Evolutionary conservation across 129 eudicot genomes (phyloP), one percentile per base, ranked within the genome.

Genomic region (Arctium lappa): DNA sequence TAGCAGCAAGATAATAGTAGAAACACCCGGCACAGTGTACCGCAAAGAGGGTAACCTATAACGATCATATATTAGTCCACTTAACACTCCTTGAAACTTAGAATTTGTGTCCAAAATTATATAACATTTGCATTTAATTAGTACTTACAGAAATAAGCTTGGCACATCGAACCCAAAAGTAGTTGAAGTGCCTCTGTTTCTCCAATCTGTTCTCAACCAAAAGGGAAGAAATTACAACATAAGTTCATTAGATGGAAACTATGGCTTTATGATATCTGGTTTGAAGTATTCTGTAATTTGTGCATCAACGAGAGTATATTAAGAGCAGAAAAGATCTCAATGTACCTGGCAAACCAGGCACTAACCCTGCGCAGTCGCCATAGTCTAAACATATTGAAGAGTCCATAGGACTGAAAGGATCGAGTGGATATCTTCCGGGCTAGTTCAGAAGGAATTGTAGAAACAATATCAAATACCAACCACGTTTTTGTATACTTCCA

Each of bases 291-390:
- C 53, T 9, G 13, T 44, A 7, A 44, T 37, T 37, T 37, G 40
- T 37, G 40, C 40, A 37, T 37, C 16, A 56, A 56, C 16, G 30
- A n/a, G 27, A 56, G 68, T n/a, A 53, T 15, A 56, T 60, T 53
- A 76, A 76, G 44, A 76, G 29, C 5, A 31, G 13, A 12, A 38
- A 37, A 34, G 1, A 16, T 74, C 30, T 60, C 68, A 50, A 6
- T 69, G 68, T 83, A 93, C 97, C 95, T 89, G 62, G 89, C 85
- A 85, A 93, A 93, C 91, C 91, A 62, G 34, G 93, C 84, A 77
- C 97, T 89, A 80, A 89, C 97, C 89, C 97, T 83, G 44, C 95
- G 91, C 53, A 93, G 88, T 74, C 97, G 95, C 97, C 97, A 93
- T 37, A 93, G 89, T 39, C 97, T 91, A 81, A 93, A 94, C 91